phyloP scores from a whole-genome alignment of 2,329 filamentous ascomycete genomes.

The Colletotrichum musae region DNA sequence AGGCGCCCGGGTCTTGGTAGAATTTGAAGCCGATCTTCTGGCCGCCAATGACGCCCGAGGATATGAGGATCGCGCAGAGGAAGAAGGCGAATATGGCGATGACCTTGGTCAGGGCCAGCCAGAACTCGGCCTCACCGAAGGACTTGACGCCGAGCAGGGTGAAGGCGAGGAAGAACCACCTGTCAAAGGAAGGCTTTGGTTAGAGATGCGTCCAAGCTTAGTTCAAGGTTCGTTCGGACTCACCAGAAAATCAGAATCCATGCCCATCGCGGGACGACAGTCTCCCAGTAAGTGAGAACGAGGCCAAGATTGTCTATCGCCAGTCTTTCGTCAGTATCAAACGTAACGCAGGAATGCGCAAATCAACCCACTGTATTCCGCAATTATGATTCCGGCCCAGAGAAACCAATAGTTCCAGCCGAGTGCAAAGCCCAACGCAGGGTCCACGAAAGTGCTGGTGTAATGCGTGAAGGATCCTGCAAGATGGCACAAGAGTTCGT shows the following conservation, averaged over 20 bases:
- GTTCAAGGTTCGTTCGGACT: slow-evolving; percentile 58
- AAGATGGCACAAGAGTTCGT: slow-evolving; percentile 48
- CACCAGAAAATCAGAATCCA: slow-evolving; percentile 74
- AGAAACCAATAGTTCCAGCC: slow-evolving; percentile 75
- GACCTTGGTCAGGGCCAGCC: slow-evolving; percentile 68
- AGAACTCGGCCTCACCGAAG: slow-evolving; percentile 72
- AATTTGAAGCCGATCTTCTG: slow-evolving; percentile 43
- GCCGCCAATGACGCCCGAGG: slow-evolving; percentile 42
- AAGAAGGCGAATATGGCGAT: slow-evolving; percentile 72
- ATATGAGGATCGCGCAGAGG: slow-evolving; percentile 66
- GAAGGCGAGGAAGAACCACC: slow-evolving; percentile 62
- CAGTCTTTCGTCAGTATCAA: background rate
- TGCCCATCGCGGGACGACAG: slow-evolving; percentile 73
- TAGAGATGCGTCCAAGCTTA: background rate
- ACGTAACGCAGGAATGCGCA: background rate
- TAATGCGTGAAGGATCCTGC: slow-evolving; percentile 21
- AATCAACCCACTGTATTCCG: background rate
- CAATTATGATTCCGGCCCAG: slow-evolving; percentile 9
- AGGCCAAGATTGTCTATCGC: slow-evolving; percentile 70
- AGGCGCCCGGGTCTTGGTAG: slow-evolving; percentile 38
- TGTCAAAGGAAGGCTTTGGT: slow-evolving; percentile 48
- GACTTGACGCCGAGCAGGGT: slow-evolving; percentile 47
- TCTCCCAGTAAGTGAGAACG: slow-evolving; percentile 73
- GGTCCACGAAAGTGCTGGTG: slow-evolving; percentile 63
- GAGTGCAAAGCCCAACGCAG: slow-evolving; percentile 67